A percentile compares a stretch with the other conserved stretches of the same genome.
These are phyloP conservation scores for Acanthamoeba lenticulata DNA, from an alignment of 208 protist species.

Conservation along the genomic window DNA sequence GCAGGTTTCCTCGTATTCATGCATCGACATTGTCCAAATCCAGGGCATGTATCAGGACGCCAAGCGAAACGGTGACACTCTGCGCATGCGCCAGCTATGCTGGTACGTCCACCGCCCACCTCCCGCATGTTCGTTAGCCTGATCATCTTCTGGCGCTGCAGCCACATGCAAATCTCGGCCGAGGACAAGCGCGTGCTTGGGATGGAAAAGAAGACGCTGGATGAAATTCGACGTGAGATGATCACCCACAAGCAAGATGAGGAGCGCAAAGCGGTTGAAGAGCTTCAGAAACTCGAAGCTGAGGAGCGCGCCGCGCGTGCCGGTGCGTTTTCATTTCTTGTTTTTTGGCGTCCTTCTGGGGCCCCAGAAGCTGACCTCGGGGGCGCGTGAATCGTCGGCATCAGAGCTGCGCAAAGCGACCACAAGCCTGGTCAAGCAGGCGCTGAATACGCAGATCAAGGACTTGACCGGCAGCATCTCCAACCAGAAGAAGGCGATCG, in stretches of 20 bases:
- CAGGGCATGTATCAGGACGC: background rate
- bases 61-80: background rate
- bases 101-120: background rate
- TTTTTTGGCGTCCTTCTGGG: too few relatives aligned
- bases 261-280: background rate
- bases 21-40: background rate
- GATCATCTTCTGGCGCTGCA: background rate
- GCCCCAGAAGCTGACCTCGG: too few relatives aligned
- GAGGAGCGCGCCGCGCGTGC: background rate
- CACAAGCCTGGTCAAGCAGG: background rate
- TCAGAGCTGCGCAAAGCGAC: background rate
- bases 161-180: conserved; percentile 5
- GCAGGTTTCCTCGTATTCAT: background rate
- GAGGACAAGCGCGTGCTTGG: background rate
- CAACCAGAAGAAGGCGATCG: background rate
- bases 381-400: too few relatives aligned
- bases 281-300: background rate
- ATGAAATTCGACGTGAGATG: conserved; percentile 49
- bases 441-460: background rate
- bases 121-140: too few relatives aligned
- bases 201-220: conserved; percentile 45
- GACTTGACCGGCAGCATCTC: background rate
- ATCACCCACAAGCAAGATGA: background rate
- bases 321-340: too few relatives aligned
- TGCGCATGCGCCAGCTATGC: conserved; percentile 58